phyloP scores from a whole-genome alignment of 257 asterid species.

The Ballota nigra region DNA sequence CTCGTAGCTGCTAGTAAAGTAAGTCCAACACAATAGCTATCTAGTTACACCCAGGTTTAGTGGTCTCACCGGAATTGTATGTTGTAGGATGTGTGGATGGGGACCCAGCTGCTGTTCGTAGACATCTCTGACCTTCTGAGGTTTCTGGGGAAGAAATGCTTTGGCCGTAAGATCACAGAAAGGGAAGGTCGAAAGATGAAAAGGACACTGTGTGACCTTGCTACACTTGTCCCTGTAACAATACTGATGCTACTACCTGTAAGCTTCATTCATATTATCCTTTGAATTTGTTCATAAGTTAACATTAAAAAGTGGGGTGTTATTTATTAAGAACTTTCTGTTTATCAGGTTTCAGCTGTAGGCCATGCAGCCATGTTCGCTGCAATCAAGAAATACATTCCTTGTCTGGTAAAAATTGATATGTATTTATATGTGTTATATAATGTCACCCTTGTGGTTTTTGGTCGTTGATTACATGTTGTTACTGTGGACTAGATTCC shows the following conservation, averaged over 20 bases:
- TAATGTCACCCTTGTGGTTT: background rate
- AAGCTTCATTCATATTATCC: slow-evolving; percentile 25
- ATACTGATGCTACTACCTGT: slow-evolving; percentile 82
- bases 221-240: slow-evolving; percentile 67
- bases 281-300: background rate
- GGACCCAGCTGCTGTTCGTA: slow-evolving; percentile 59
- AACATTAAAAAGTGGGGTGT: background rate
- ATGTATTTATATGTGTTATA: background rate
- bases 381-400: slow-evolving; percentile 71
- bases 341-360: slow-evolving; percentile 63
- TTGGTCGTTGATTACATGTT: background rate
- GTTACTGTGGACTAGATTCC: slow-evolving; percentile 54
- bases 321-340: background rate
- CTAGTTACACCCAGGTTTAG: background rate
- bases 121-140: slow-evolving; percentile 45
- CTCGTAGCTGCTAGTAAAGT: slow-evolving; percentile 54
- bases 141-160: slow-evolving; percentile 42
- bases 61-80: background rate
- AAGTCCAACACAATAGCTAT: slow-evolving; percentile 30
- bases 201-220: slow-evolving; percentile 52
- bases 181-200: slow-evolving; percentile 63
- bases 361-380: slow-evolving; percentile 91
- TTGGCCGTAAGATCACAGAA: slow-evolving; percentile 48
- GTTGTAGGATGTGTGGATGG: slow-evolving; percentile 73
- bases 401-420: slow-evolving; percentile 49